Evolutionary conservation across 257 asterid genomes (phyloP).

Genomic region (Leonotis leonurus): DNA sequence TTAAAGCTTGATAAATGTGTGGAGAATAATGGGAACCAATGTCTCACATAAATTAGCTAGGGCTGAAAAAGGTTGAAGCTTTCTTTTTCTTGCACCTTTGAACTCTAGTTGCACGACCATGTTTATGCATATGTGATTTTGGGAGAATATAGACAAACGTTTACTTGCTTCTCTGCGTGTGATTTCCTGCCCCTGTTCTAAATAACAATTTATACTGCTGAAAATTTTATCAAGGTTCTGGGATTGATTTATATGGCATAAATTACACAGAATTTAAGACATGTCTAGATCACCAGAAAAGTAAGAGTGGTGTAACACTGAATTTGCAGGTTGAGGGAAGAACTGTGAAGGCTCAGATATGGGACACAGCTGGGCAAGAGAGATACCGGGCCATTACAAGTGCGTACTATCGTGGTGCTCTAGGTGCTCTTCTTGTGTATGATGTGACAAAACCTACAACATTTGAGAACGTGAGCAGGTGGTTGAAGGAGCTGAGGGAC

Average conservation of each 20-base stretch:
- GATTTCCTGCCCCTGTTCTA: not conserved
- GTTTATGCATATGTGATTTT: not conserved
- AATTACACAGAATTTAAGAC: too few relatives aligned
- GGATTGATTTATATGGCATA: too few relatives aligned
- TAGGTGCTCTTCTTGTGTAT: constrained; percentile 91
- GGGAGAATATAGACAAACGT: not conserved
- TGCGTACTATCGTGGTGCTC: constrained; percentile 93
- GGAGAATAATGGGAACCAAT: not conserved
- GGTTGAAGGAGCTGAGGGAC: constrained; percentile 97
- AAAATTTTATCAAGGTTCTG: not conserved
- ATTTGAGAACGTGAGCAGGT: constrained; percentile 76
- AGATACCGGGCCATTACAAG: constrained; percentile 96
- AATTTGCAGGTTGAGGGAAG: constrained; percentile 75
- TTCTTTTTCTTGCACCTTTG: not conserved
- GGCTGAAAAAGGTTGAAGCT: not conserved
- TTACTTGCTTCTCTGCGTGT: not conserved
- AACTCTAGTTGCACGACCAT: not conserved
- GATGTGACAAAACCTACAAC: constrained; percentile 90
- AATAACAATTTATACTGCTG: not conserved
- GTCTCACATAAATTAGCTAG: not conserved
- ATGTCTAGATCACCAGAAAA: too few relatives aligned
- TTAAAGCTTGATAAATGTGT: not conserved
- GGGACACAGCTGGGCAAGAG: constrained; percentile 99
- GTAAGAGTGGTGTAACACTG: not conserved
- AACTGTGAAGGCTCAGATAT: constrained; percentile 88